Evolutionary conservation across 2,329 filamentous ascomycete species (phyloP).

Genomic region (Gaeumannomyces tritici): DNA sequence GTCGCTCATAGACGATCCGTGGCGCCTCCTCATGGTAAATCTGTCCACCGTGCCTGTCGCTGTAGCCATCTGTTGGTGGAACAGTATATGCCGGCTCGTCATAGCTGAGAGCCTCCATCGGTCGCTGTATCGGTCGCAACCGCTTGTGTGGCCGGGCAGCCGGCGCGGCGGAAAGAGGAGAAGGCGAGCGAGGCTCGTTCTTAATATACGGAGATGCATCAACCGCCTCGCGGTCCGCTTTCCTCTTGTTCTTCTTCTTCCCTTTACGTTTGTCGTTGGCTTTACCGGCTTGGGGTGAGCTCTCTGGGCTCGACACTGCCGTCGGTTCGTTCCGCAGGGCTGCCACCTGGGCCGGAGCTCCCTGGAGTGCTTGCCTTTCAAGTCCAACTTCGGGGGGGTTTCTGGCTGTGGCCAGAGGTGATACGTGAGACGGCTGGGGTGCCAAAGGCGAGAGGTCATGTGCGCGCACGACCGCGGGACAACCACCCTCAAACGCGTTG

Average conservation of each 20-base stretch:
- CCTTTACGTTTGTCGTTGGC: slow-evolving; percentile 37
- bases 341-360: slow-evolving; percentile 43
- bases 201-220: slow-evolving; percentile 50
- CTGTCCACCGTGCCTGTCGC: slow-evolving; percentile 20
- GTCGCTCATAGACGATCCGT: slow-evolving; percentile 25
- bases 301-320: slow-evolving; percentile 47
- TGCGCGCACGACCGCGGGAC: slow-evolving; percentile 50
- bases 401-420: slow-evolving; percentile 42
- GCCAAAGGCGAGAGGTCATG: slow-evolving; percentile 66
- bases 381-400: slow-evolving; percentile 19
- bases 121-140: slow-evolving; percentile 30
- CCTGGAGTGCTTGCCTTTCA: slow-evolving; percentile 23
- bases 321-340: slow-evolving; percentile 41
- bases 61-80: slow-evolving; percentile 23
- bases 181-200: slow-evolving; percentile 54
- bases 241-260: slow-evolving; percentile 42
- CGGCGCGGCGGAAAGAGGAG: slow-evolving; percentile 44
- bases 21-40: slow-evolving; percentile 16
- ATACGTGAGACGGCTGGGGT: slow-evolving; percentile 64
- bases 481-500: background rate
- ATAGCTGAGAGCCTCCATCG: slow-evolving; percentile 13
- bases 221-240: slow-evolving; percentile 37
- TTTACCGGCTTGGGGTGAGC: slow-evolving; percentile 44
- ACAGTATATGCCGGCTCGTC: slow-evolving; percentile 34
- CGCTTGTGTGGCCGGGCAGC: slow-evolving; percentile 47